Evolutionary conservation across 192 early-diverging fungal species (phyloP), one percentile per base, ranked within the genome.

Genomic region (Coemansia sp.): DNA sequence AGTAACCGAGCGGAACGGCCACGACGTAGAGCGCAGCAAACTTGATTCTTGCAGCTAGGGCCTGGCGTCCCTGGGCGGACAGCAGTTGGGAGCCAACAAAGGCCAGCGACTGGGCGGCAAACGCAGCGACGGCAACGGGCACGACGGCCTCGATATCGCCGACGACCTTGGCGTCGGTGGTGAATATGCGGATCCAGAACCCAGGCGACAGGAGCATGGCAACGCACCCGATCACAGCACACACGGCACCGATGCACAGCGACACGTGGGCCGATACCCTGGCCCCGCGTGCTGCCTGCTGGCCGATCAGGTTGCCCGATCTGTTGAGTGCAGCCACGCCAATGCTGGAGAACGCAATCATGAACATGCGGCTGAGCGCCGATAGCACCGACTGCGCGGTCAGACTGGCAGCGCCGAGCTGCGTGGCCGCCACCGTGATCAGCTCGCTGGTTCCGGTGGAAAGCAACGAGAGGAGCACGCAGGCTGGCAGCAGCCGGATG

Each of bases 351-450:
- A 93, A 92, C 19, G 92, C 73, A 13, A 90, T 90, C 71, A 90
- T 94, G 9, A 89, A 74, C 61, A 92, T 67, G 45, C 85, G 78
- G 6, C 86, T 78, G 8, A 92, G 90, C 22, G 91, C 93, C 16
- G 95, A 77, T 1, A 92, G 69, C 57, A 93, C 81, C 10, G 90
- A 85, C 65, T 99, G 97, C 12, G 90, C 88, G 10, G 94, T 92
- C 32, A 99, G 81, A 16, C 79, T 76, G 11, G 65, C 45, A 0
- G 86, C 83, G 32, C 96, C 95, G 1, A 99, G 76, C 63, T 91
- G 88, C n/a, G 93, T 92, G 4, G 95, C 90, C 0, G 85, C 87
- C 67, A 94, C 63, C 4, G 92, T 87, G 26, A 92, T 78, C 1
- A 90, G 66, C 74, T 94, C 92, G 67, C 88, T 91, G 21, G 79